Evolutionary conservation across 352 stramenopile genomes (phyloP).

Genomic region (Phytopythium delawarense): DNA sequence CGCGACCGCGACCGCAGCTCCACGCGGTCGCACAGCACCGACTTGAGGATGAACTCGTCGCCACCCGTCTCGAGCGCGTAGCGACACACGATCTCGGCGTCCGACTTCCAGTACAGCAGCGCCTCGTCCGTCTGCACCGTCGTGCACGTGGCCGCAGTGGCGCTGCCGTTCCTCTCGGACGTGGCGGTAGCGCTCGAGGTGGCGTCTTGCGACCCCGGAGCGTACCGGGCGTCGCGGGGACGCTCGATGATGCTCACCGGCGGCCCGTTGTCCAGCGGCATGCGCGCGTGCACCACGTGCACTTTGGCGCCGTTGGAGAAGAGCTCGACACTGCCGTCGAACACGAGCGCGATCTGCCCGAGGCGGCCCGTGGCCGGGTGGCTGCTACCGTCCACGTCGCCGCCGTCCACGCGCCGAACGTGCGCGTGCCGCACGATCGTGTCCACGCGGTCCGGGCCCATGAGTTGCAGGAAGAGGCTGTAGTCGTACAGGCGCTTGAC

Average conservation of each 20-base stretch:
- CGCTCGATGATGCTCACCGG: slow-evolving; percentile 8
- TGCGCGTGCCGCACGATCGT: slow-evolving; percentile 42
- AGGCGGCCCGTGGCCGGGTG: slow-evolving; percentile 22
- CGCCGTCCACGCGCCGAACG: slow-evolving; percentile 38
- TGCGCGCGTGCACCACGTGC: slow-evolving; percentile 31
- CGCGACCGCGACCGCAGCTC: slow-evolving; percentile 39
- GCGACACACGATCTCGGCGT: slow-evolving; percentile 55
- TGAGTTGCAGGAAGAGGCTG: slow-evolving; percentile 60
- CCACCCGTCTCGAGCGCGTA: slow-evolving; percentile 52
- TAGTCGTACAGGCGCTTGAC: slow-evolving; percentile 46
- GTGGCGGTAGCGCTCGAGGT: too few relatives aligned
- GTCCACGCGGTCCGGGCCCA: slow-evolving; percentile 44
- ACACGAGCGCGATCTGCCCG: slow-evolving; percentile 42
- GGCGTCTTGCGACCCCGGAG: not conserved
- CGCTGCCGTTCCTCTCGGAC: too few relatives aligned
- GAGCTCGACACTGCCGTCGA: slow-evolving; percentile 49
- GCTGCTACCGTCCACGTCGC: not conserved
- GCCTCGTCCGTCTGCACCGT: slow-evolving; percentile 34
- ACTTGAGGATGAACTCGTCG: slow-evolving; percentile 67
- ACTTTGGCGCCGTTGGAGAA: slow-evolving; percentile 40
- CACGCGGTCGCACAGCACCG: slow-evolving; percentile 38
- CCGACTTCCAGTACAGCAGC: slow-evolving; percentile 61
- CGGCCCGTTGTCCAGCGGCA: slow-evolving; percentile 11
- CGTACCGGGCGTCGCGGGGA: slow-evolving; percentile 1
- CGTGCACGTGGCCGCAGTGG: not conserved